Evolutionary conservation across 164 flowering plant species (phyloP), one percentile per base, ranked within the genome.

Genomic region (Amborella trichopoda): DNA sequence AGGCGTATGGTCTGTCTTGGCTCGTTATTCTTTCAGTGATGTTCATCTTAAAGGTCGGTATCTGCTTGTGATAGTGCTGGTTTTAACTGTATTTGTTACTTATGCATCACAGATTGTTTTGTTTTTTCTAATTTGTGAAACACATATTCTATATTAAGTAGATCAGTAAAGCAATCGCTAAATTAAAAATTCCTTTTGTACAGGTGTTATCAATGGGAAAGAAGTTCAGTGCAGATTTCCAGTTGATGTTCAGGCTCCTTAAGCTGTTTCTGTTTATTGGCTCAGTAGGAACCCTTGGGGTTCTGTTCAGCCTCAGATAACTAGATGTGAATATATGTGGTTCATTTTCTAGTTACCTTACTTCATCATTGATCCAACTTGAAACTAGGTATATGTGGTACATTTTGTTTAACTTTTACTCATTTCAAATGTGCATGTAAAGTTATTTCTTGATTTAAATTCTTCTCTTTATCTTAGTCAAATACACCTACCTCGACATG

Each of bases 1-100:
- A 87, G 99, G 85, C 82, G 11, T 93, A 93, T 66, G 94, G 72
- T 46, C 67, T 87, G 44, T 93, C 99, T 4, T 93, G 99, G 99
- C 69, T 87, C 20, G 96, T 93, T 46, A 87, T 93, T 57, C 83
- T 73, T 33, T 90, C 84, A 24, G 78, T 66, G 24, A 71, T 87
- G 74, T 37, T 93, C 56, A 74, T 88, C 57, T 65, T 88, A 52
- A 93, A 93, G 98, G 98, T 90, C 40, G 36, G 76, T 56, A 32
- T 32, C n/a, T 10, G n/a, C 18, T 38, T n/a, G n/a, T n/a, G n/a
- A n/a, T n/a, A n/a, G n/a, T n/a, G n/a, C n/a, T n/a, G n/a, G n/a
- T n/a, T n/a, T n/a, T n/a, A n/a, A n/a, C n/a, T n/a, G n/a, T n/a
- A n/a, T n/a, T n/a, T n/a, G n/a, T n/a, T n/a, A n/a, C n/a, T n/a